Base-by-base conservation (phyloP, 1,139 yeast genomes). In the Lodderomyces beijingensis region DNA sequence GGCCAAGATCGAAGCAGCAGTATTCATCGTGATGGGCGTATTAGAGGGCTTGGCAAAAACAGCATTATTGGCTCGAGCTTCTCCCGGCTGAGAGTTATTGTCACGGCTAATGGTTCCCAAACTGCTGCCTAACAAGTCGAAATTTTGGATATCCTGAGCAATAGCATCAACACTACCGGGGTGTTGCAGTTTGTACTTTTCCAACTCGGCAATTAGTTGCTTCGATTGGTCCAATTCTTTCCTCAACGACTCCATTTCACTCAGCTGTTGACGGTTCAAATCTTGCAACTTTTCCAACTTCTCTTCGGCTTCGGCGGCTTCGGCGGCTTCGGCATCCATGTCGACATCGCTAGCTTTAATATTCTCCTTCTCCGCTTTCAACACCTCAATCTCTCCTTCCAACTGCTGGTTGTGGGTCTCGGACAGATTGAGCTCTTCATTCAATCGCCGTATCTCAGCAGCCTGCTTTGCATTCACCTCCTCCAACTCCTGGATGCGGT, bases 151-250 rank as follows among this genome's bases (percentile, higher is more conserved):
- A 23, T 23, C 25, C 12, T 9, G 14, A 8, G 25, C 25, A 7
- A 23, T 23, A 6, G 25, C 10, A 23, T 23, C 25, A 11, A 23
- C 7, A 19, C 10, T 7, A 19, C 10, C 21, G 7, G 7, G 9
- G 10, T 19, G 21, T 8, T 10, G 17, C 11, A 21, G 25, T 24
- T 11, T 14, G 11, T 4, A n/a, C 17, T 14, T 21, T 12, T 16
- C 27, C 5, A 13, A 16, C 15, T 26, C 12, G 4, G 8, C 4
- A n/a, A 26, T 26, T 26, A 8, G 16, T 16, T 10, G n/a, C 17
- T 13, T 9, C 19, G 29, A 26, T 20, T 16, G 10, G 4, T 52
- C 53, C 6, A 61, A 43, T 38, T 60, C 54, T 18, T 47, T 45
- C 24, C 47, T 46, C 16, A 45, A 31, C 11, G 34, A 35, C 5